These are phyloP conservation scores for Colletotrichum sp. DNA, from an alignment of 2,329 filamentous ascomycete species.

Conservation along the genomic window DNA sequence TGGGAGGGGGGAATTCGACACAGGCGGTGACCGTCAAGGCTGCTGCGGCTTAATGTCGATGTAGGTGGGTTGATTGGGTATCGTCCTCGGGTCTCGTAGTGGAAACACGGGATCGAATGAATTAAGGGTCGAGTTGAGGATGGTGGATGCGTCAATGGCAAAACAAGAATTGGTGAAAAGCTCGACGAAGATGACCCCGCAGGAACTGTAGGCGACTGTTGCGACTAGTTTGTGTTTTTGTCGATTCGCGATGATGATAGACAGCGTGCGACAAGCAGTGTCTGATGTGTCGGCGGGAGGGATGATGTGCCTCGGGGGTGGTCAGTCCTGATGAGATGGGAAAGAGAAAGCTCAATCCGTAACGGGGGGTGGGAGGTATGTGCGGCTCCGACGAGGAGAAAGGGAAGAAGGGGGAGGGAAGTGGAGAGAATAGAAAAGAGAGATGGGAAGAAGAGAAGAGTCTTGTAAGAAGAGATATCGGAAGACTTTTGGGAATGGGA, in stretches of 20 bases:
- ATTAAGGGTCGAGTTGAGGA: conserved; percentile 46
- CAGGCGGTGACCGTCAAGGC: conserved; percentile 45
- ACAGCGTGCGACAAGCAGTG: conserved; percentile 31
- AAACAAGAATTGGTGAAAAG: conserved; percentile 29
- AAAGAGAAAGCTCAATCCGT: background rate
- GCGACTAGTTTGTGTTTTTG: background rate
- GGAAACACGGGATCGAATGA: conserved; percentile 39
- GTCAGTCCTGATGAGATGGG: conserved; percentile 27
- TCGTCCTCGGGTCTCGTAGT: conserved; percentile 1
- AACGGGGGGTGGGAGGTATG: conserved; percentile 22
- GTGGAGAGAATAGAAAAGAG: conserved; percentile 34
- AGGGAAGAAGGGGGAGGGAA: conserved; percentile 30
- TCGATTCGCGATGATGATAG: conserved; percentile 24
- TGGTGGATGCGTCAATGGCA: conserved; percentile 35
- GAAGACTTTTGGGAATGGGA: conserved; percentile 39
- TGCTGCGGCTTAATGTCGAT: conserved; percentile 33
- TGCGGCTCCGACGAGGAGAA: conserved; percentile 29
- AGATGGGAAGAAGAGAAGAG: conserved; percentile 42
- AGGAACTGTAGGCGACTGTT: conserved; percentile 35
- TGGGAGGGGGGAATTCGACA: conserved; percentile 31
- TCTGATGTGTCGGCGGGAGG: conserved; percentile 27
- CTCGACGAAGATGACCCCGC: conserved; percentile 26
- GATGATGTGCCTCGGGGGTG: conserved; percentile 30
- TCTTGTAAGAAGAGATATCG: conserved; percentile 44
- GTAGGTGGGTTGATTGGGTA: conserved; percentile 14